Conservation (phyloP, 257 asterid species). For the Solanum ossicruentum region DNA sequence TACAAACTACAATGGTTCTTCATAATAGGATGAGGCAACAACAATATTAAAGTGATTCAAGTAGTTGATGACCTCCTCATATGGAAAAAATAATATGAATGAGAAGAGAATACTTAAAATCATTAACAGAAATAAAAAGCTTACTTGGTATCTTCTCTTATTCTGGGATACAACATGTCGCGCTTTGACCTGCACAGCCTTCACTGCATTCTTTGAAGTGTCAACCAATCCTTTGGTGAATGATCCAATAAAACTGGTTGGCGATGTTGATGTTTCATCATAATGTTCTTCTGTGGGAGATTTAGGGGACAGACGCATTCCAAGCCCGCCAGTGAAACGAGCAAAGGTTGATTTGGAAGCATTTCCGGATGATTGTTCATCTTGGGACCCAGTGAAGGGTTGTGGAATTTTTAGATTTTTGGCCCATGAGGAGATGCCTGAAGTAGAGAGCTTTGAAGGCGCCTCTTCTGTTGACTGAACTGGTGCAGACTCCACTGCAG, state of each 20-base stretch:
- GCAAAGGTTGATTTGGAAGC: slow-evolving; percentile 56
- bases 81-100: neutral
- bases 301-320: slow-evolving; percentile 64
- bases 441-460: slow-evolving; percentile 53
- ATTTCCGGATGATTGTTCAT: slow-evolving; percentile 51
- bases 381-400: slow-evolving; percentile 65
- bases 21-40: neutral
- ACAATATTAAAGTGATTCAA: neutral
- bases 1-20: neutral
- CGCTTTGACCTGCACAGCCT: slow-evolving; percentile 95
- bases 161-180: slow-evolving; percentile 98
- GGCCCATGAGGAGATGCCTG: slow-evolving; percentile 93
- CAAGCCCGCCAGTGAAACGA: slow-evolving; percentile 74
- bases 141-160: slow-evolving; percentile 97
- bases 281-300: slow-evolving; percentile 59
- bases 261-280: slow-evolving; percentile 47
- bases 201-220: slow-evolving; percentile 87
- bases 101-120: neutral
- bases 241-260: slow-evolving; percentile 69
- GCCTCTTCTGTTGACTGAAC: slow-evolving; percentile 28
- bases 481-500: slow-evolving; percentile 27
- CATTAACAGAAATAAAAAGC: neutral
- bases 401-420: slow-evolving; percentile 75
- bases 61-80: neutral
- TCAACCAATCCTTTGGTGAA: slow-evolving; percentile 89